Conservation (phyloP, 1,284 basidiomycete species). For the Rhodotorula sp. region DNA sequence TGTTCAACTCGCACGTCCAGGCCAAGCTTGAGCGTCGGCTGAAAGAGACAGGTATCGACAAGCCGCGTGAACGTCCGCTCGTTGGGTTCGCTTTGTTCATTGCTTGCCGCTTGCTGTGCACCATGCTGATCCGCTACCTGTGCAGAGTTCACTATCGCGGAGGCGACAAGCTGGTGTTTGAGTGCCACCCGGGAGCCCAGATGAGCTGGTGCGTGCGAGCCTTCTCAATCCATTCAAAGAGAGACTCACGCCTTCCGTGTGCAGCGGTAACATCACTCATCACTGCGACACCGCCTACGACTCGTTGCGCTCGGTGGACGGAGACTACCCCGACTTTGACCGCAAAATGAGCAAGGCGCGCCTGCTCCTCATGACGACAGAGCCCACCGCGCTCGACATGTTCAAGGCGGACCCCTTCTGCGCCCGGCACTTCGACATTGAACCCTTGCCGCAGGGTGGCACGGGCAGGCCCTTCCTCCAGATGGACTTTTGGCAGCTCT, state of each 20-base stretch:
- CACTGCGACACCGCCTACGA: constrained; percentile 27
- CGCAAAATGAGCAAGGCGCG: constrained; percentile 11
- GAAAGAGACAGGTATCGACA: neutral
- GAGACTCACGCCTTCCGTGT: fast-evolving
- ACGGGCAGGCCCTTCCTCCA: constrained; percentile 14
- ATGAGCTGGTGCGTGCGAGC: constrained; percentile 19
- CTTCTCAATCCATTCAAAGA: neutral
- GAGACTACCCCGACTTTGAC: neutral
- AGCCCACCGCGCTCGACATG: constrained; percentile 21
- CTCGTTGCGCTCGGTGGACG: neutral
- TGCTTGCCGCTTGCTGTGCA: neutral
- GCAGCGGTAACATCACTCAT: constrained; percentile 29
- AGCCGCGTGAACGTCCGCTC: neutral
- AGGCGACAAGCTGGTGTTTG: constrained; percentile 27
- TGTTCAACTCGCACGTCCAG: constrained; percentile 1
- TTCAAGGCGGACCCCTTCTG: constrained; percentile 11
- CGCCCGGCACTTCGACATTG: constrained; percentile 6
- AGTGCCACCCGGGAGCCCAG: constrained; percentile 16
- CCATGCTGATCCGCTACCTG: neutral
- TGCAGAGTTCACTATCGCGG: constrained; percentile 24
- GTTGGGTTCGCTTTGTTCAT: constrained; percentile 1
- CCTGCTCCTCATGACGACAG: constrained; percentile 33
- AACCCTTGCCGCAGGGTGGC: neutral
- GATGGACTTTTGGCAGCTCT: neutral
- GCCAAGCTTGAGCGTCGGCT: neutral